These are phyloP conservation scores for Histomonas meleagridis DNA, from an alignment of 208 protist species.

Conservation along the genomic window DNA sequence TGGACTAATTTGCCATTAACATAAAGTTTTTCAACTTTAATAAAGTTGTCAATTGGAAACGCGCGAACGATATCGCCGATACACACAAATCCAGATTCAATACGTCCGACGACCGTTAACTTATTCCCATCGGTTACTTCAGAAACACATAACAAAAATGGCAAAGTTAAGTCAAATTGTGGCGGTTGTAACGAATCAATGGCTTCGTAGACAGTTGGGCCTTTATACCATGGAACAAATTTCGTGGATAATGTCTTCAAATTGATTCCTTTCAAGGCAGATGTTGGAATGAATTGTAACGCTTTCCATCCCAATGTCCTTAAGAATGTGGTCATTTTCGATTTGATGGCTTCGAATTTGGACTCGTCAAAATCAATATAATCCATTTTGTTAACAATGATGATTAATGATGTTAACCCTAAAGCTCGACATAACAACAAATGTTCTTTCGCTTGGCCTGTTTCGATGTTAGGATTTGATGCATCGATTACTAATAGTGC, in stretches of 20 bases:
- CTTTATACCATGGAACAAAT: not conserved
- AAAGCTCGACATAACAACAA: conserved; percentile 89
- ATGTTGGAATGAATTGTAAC: not conserved
- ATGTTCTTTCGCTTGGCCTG: conserved; percentile 95
- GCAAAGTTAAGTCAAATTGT: not conserved
- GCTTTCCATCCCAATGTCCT: not conserved
- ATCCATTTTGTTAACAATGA: conserved; percentile 99
- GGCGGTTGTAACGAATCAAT: not conserved
- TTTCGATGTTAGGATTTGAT: conserved; percentile 76
- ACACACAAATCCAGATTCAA: not conserved
- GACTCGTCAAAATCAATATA: conserved; percentile 54
- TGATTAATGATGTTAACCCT: conserved; percentile 78
- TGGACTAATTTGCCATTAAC: not conserved
- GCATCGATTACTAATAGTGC: conserved; percentile 94
- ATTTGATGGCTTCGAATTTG: not conserved
- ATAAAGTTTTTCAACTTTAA: not conserved
- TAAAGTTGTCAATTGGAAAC: not conserved
- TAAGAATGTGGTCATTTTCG: not conserved
- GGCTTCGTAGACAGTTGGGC: not conserved
- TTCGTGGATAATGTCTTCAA: not conserved
- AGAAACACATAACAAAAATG: not conserved
- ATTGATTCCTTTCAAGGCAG: not conserved
- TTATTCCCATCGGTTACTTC: not conserved
- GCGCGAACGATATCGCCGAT: not conserved
- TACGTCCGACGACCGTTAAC: not conserved